Base-by-base conservation (phyloP, 2,329 filamentous ascomycete genomes). In the Blastomyces silverae region DNA sequence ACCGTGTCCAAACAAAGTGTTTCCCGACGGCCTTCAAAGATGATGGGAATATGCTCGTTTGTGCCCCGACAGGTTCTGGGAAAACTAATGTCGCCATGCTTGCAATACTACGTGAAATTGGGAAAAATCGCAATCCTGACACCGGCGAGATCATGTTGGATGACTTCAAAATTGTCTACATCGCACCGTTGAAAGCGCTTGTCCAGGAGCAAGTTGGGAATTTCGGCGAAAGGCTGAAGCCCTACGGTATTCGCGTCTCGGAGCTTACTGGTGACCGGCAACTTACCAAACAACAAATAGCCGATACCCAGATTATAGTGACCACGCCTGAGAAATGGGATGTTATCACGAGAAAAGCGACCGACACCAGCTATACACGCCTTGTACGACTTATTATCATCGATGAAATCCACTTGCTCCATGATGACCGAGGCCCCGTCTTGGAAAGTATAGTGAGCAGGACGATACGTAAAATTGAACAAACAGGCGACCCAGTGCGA, bases 81-180 rank as follows among this genome's bases (percentile, higher is more conserved):
- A 99, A 99, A 80, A 99, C 94, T 1, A 99, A 99, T 73, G 94
- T 99, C 62, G 93, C 93, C 53, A 97, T 99, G 93, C 82, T 99
- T 68, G 89, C 93, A 1, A 97, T 99, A 73, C 83, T 99, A 50
- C 90, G 93, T 67, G 95, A 99, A 76, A 92, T 99, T 73, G 94
- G 94, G 67, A 99, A 97, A 81, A 89, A 99, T 74, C 86, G 93
- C 65, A 89, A 99, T 72, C 86, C 90, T 0, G 82, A 89, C 67
- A 96, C 91, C 0, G 94, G 94, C n/a, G 89, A 95, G 66, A 94
- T 99, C 68, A 91, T 96, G 76, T 81, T 99, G 10, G 94, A 99
- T 73, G 87, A 92, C 55, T 99, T 99, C 82, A 99, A 99, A 80
- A 97, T 99, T 71, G 89, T 99, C 53, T 99, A 96, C 75, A 97